Evolutionary conservation across 1,284 basidiomycete genomes (phyloP), one percentile per base, ranked within the genome.

Genomic region (Ustilago hordei): DNA sequence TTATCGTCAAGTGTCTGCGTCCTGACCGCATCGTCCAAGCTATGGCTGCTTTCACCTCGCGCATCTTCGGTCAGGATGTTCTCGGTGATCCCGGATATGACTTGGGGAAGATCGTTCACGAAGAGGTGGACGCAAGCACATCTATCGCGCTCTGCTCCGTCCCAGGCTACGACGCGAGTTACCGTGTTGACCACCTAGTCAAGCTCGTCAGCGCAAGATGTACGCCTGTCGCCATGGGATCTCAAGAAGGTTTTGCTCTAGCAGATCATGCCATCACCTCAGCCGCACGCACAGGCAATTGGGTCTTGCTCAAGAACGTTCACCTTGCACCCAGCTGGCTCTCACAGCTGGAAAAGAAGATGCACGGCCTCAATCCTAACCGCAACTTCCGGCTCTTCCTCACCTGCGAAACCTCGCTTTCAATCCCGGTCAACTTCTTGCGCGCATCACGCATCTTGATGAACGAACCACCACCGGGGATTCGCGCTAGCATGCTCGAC

Each of bases 21-120:
- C 94, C 95, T 13, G 95, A 98, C 86, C 91, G 94, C 60, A 89
- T 96, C 19, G 87, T 95, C 57, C 93, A 94, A 84, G 91, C 93
- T 2, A 92, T 92, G 13, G 90, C 91, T 7, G 83, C 89, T n/a
- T 93, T 95, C 80, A 92, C 93, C 47, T 89, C 89, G 35, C 87
- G 88, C 23, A 91, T 93, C 35, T 95, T 98, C 87, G 89, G 91
- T 58, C 90, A 90, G n/a, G 93, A 95, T 76, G 88, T 96, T n/a
- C 89, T 92, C 17, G 75, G 62, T 32, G 69, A 71, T 28, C 68
- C 76, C 6, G 58, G 71, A 17, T 64, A 69, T 54, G 63, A 65
- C 54, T 52, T 69, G 11, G 72, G 75, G 53, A 72, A 80, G 52
- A 77, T 85, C 19, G 82, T 81, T 17, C 56, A 61, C 4, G 77